Evolutionary conservation across 1,139 yeast genomes (phyloP).

Genomic region (Pichia sp.): DNA sequence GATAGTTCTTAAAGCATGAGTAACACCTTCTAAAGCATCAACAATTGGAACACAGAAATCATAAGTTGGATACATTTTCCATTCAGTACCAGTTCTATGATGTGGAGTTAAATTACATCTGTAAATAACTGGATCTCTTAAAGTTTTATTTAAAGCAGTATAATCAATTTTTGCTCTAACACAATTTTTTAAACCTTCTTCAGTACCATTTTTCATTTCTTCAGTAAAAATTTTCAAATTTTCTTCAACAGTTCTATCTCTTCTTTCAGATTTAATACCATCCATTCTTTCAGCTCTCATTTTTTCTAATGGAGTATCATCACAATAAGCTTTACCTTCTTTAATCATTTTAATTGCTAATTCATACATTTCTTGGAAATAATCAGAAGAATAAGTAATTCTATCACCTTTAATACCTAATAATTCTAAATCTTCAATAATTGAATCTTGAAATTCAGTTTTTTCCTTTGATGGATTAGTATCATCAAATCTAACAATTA

Average conservation of each 20-base stretch:
- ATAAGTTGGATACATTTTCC: slow-evolving; percentile 97
- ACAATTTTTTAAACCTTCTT: slow-evolving; percentile 82
- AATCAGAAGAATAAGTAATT: slow-evolving; percentile 85
- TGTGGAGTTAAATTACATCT: slow-evolving; percentile 95
- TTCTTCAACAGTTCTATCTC: slow-evolving; percentile 89
- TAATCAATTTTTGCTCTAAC: slow-evolving; percentile 93
- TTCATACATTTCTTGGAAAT: slow-evolving; percentile 86
- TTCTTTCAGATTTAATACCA: slow-evolving; percentile 84
- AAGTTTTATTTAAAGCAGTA: slow-evolving; percentile 82
- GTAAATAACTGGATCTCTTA: slow-evolving; percentile 96
- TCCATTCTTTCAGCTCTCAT: slow-evolving; percentile 99
- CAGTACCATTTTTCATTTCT: slow-evolving; percentile 92
- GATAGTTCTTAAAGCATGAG: slow-evolving; percentile 94
- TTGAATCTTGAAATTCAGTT: slow-evolving; percentile 86
- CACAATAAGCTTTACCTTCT: slow-evolving; percentile 95
- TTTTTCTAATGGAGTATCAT: slow-evolving; percentile 85
- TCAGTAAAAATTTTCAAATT: slow-evolving; percentile 75
- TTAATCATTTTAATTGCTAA: slow-evolving; percentile 77
- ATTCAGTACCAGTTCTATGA: slow-evolving; percentile 83
- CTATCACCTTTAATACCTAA: slow-evolving; percentile 89
- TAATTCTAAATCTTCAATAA: slow-evolving; percentile 79
- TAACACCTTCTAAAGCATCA: slow-evolving; percentile 91
- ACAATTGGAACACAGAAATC: slow-evolving; percentile 98
- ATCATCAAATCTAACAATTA: slow-evolving; percentile 93
- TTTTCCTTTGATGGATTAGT: slow-evolving; percentile 96